phyloP scores from a whole-genome alignment of 495 filamentous ascomycete genomes.

The Ramalina peruviana region DNA sequence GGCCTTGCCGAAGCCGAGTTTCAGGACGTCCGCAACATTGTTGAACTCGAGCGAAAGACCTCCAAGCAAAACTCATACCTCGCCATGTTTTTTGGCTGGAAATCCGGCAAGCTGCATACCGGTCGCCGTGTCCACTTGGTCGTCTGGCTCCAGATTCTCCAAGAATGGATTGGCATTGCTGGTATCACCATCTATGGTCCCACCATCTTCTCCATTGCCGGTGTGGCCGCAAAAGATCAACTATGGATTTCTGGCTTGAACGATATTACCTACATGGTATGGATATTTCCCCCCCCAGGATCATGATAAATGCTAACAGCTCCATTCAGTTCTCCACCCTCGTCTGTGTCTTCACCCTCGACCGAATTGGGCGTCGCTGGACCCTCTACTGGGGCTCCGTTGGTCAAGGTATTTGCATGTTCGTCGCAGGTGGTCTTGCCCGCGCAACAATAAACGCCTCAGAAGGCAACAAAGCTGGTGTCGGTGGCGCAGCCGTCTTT shows the following conservation, averaged over 20 bases:
- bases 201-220: slow-evolving; percentile 51
- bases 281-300: neutral
- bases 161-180: slow-evolving; percentile 38
- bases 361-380: slow-evolving; percentile 54
- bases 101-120: slow-evolving; percentile 48
- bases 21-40: slow-evolving; percentile 45
- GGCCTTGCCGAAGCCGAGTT: slow-evolving; percentile 46
- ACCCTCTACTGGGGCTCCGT: slow-evolving; percentile 54
- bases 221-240: slow-evolving; percentile 40
- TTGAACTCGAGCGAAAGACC: slow-evolving; percentile 40
- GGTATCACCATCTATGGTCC: slow-evolving; percentile 22
- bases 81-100: slow-evolving; percentile 49
- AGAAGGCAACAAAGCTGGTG: slow-evolving; percentile 28
- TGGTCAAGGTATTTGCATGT: slow-evolving; percentile 48
- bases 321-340: slow-evolving; percentile 38
- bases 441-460: slow-evolving; percentile 35
- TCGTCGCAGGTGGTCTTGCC: slow-evolving; percentile 41
- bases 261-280: slow-evolving; percentile 45
- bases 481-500: slow-evolving; percentile 45
- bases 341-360: slow-evolving; percentile 53
- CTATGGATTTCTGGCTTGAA: slow-evolving; percentile 59
- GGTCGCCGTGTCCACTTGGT: slow-evolving; percentile 54
- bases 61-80: slow-evolving; percentile 40
- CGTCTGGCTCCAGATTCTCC: slow-evolving; percentile 60
- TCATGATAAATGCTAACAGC: slow-evolving; percentile 17